Conservation (phyloP, 192 early-diverging fungal species). For the Coemansia asiatica region DNA sequence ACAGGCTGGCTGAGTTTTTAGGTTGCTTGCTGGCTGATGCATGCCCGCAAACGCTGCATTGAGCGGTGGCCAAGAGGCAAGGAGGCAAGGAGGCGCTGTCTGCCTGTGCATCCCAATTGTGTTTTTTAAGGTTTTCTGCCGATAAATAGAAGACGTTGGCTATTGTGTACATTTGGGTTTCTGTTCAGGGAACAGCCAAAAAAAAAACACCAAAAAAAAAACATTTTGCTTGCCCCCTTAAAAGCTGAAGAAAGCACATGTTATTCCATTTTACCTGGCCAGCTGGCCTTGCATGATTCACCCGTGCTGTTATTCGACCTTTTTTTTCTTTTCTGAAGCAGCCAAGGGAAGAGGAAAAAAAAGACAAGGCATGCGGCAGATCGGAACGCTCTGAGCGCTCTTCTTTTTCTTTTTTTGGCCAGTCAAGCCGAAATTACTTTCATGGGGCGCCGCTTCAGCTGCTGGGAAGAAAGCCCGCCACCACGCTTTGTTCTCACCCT, state of each 20-base stretch:
- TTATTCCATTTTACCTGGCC: too few relatives aligned
- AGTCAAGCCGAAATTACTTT: slow-evolving; percentile 3
- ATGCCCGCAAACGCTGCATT: not conserved
- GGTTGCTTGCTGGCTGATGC: slow-evolving; percentile 1
- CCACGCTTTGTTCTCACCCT: too few relatives aligned
- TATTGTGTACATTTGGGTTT: too few relatives aligned
- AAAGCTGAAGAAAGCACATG: not conserved
- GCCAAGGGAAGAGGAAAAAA: not conserved
- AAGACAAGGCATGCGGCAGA: not conserved
- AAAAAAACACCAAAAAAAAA: too few relatives aligned
- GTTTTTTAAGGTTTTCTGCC: not conserved
- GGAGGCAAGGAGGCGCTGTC: too few relatives aligned
- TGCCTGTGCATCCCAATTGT: too few relatives aligned
- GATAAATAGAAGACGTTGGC: too few relatives aligned
- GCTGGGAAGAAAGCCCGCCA: too few relatives aligned
- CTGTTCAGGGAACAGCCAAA: too few relatives aligned
- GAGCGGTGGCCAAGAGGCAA: not conserved
- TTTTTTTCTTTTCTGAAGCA: not conserved
- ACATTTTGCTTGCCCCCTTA: too few relatives aligned
- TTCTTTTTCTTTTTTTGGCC: not conserved
- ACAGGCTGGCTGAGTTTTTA: slow-evolving; percentile 27
- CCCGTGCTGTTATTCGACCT: not conserved
- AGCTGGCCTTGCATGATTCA: not conserved
- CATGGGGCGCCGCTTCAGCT: not conserved
- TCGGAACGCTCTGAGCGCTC: not conserved